Percentiles rank a stretch among this genome's conserved stretches.
These are phyloP conservation scores for Periconia sp. DNA, from an alignment of 2,329 filamentous ascomycete species.

Conservation along the genomic window DNA sequence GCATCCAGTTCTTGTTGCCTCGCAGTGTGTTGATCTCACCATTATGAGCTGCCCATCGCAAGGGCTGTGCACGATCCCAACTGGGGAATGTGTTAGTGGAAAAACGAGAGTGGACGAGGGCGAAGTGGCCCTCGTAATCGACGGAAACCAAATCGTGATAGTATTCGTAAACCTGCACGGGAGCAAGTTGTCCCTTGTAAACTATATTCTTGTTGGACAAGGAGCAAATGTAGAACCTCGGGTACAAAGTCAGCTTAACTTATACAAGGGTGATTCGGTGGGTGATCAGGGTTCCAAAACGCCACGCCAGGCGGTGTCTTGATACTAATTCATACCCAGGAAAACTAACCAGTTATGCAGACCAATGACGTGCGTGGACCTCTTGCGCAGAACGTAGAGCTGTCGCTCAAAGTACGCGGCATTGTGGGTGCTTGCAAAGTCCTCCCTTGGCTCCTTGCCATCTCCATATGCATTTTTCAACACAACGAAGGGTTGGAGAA, in stretches of 20 bases:
- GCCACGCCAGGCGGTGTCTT: too few species aligned
- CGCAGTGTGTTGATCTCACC: conserved; percentile 97
- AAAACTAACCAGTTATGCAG: conserved; percentile 95
- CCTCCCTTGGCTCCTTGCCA: conserved; percentile 75
- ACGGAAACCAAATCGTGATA: conserved; percentile 96
- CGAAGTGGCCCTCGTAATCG: conserved; percentile 96
- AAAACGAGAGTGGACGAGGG: conserved; percentile 94
- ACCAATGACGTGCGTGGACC: conserved; percentile 89
- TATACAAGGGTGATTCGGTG: too few species aligned
- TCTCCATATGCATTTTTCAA: conserved; percentile 80
- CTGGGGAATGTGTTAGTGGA: conserved; percentile 98
- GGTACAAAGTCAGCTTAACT: too few species aligned
- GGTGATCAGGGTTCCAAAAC: too few species aligned
- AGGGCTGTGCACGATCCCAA: conserved; percentile 94
- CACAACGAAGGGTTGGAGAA: conserved; percentile 94
- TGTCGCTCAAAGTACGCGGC: conserved; percentile 87
- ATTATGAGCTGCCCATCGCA: conserved; percentile 97
- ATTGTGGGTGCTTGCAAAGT: conserved; percentile 79
- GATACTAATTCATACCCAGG: too few species aligned
- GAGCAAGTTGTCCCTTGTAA: conserved; percentile 95
- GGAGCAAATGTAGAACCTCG: conserved; percentile 85
- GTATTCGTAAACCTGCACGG: conserved; percentile 95
- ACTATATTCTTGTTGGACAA: conserved; percentile 98
- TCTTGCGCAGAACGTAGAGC: conserved; percentile 92
- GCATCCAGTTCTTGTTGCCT: conserved; percentile 99